These are phyloP conservation scores for Ophiostoma sp. DNA, from an alignment of 2,329 filamentous ascomycete genomes.

Conservation along the genomic window DNA sequence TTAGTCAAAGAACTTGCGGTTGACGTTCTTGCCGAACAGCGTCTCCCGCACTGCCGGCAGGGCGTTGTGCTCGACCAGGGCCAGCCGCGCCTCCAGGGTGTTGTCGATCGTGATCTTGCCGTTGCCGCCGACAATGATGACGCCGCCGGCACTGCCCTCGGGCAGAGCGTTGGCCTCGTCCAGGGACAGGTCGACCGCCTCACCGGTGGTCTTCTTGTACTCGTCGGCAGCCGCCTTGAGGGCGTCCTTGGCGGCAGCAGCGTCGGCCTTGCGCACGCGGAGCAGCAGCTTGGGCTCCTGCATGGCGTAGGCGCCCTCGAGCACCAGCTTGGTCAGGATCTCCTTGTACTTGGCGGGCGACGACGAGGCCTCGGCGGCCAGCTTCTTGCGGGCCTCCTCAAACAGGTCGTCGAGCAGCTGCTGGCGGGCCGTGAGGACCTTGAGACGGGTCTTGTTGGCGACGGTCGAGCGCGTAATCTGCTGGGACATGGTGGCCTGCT, in stretches of 20 bases:
- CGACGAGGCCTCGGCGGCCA: slow-evolving; percentile 57
- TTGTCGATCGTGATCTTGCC: slow-evolving; percentile 99
- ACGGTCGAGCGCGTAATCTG: slow-evolving; percentile 97
- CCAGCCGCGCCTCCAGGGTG: slow-evolving; percentile 87
- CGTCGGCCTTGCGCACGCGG: slow-evolving; percentile 72
- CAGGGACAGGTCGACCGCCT: slow-evolving; percentile 63
- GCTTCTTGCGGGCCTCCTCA: slow-evolving; percentile 68
- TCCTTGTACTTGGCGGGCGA: slow-evolving; percentile 70
- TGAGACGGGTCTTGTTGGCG: slow-evolving; percentile 90
- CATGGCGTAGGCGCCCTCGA: slow-evolving; percentile 87
- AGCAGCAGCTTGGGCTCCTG: slow-evolving; percentile 72
- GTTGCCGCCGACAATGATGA: slow-evolving; percentile 70
- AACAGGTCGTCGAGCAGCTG: slow-evolving; percentile 88
- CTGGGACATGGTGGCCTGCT: slow-evolving; percentile 96
- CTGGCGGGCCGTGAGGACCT: slow-evolving; percentile 80
- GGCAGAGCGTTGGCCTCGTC: slow-evolving; percentile 76
- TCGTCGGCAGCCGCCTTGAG: slow-evolving; percentile 70
- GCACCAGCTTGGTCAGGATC: slow-evolving; percentile 71
- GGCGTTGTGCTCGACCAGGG: slow-evolving; percentile 75
- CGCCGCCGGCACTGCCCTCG: slow-evolving; percentile 67
- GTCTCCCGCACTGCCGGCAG: slow-evolving; percentile 79
- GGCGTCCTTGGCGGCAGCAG: slow-evolving; percentile 64
- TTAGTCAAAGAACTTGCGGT: slow-evolving; percentile 90
- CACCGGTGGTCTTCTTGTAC: slow-evolving; percentile 73
- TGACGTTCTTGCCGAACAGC: slow-evolving; percentile 89